A percentile compares a stretch with the other conserved stretches of the same genome.
Evolutionary conservation across 257 asterid species (phyloP).

Genomic region (Solanum dulcamara): DNA sequence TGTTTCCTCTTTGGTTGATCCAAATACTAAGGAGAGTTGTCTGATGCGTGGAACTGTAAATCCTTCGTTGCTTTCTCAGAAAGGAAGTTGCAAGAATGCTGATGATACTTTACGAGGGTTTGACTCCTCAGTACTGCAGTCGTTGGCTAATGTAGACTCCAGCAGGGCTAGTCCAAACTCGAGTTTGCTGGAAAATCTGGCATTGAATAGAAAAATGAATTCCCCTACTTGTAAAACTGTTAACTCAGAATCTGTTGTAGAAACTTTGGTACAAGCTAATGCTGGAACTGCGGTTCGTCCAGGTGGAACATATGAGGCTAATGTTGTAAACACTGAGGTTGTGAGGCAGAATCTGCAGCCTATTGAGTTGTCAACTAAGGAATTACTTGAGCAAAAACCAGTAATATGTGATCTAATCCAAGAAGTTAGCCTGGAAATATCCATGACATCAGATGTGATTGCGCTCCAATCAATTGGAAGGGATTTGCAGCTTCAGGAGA

Average conservation of each 20-base stretch:
- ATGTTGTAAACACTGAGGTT: slow-evolving; percentile 33
- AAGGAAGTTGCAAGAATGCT: no score
- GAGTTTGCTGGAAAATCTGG: slow-evolving; percentile 13
- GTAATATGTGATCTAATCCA: slow-evolving; percentile 39
- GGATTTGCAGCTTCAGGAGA: no score
- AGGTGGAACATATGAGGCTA: slow-evolving; percentile 17
- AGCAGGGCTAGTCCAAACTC: slow-evolving; percentile 3
- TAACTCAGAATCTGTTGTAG: slow-evolving; percentile 52
- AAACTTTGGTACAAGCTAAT: slow-evolving; percentile 22
- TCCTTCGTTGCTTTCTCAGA: no score
- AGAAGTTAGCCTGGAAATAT: no score
- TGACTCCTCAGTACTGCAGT: slow-evolving; percentile 12
- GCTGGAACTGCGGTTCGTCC: slow-evolving; percentile 24
- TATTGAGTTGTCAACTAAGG: slow-evolving; percentile 11
- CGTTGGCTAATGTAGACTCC: slow-evolving; percentile 10
- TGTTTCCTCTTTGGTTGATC: no score
- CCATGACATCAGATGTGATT: no score
- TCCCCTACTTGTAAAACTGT: slow-evolving; percentile 18
- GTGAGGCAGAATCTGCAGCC: slow-evolving; percentile 18
- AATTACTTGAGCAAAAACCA: slow-evolving; percentile 23
- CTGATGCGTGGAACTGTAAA: no score
- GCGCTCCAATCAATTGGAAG: no score
- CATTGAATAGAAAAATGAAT: slow-evolving; percentile 1
- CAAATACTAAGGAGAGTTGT: no score
- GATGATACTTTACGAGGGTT: slow-evolving; percentile 12